Evolutionary conservation across 2,329 filamentous ascomycete species (phyloP), one percentile per base, ranked within the genome.

Genomic region (Bipolaris cookei): DNA sequence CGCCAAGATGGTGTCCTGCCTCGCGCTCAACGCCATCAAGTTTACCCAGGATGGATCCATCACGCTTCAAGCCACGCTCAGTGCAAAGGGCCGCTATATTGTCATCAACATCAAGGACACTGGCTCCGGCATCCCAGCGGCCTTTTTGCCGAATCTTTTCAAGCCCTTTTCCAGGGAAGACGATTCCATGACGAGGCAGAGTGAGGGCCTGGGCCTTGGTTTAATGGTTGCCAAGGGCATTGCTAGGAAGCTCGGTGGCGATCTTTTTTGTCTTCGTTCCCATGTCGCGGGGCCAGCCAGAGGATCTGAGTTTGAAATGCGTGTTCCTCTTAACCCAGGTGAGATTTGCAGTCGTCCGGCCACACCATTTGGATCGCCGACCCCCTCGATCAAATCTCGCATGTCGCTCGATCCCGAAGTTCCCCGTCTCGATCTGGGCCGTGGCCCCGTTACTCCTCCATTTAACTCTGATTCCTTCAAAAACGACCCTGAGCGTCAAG

Each of bases 191-290:
- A 90, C 87, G 6, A 81, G 88, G 41, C 83, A 84, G 59, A 88
- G 84, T 68, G 88, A 91, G 71, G 88, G 88, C 0, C 78, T 90
- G 3, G 88, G 88, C 0, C 78, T 91, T 6, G 88, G 88, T 25
- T 77, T 91, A 10, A 81, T 90, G 68, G 88, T 90, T n/a, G 88
- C 88, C 0, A 90, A 90, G 74, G 88, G 88, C 3, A 80, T 90
- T 43, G 86, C 88, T 4, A 81, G 88, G 51, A 88, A 87, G 69
- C 83, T 90, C 54, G 87, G 88, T 23, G 88, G 88, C 14, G 88
- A 90, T 72, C 77, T 91, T 18, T 82, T 84, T 49, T 86, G 88
- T 63, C 81, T 87, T 39, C 81, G 83, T 47, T 89, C 88, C 4
- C 83, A 86, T 30, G 88, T 86, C 0, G 78, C 81, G 7, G 87